These are phyloP conservation scores for Nepenthes mirabilis DNA, from an alignment of 148 eudicot genomes.

Conservation along the genomic window DNA sequence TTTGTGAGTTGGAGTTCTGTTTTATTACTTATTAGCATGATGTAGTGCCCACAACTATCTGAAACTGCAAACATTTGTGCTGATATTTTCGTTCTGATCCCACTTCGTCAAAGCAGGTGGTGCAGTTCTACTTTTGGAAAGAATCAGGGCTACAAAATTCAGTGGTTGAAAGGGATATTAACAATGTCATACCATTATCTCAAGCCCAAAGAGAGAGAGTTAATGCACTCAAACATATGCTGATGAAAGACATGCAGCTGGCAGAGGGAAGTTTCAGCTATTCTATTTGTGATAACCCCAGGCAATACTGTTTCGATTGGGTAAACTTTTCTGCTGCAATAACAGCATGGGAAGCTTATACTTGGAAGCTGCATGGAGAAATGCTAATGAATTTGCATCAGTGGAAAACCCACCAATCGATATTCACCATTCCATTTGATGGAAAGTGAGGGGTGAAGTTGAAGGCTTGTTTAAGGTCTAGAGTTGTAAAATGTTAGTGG, in stretches of 20 bases:
- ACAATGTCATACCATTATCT: constrained; percentile 25
- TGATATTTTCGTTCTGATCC: background rate
- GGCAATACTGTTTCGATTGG: constrained; percentile 25
- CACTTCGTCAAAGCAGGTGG: constrained; percentile 35
- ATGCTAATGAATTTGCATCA: constrained; percentile 37
- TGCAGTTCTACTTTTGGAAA: constrained; percentile 72
- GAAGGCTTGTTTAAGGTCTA: no score
- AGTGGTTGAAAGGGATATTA: constrained; percentile 6
- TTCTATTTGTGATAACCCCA: background rate
- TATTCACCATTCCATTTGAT: constrained; percentile 25
- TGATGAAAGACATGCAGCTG: constrained; percentile 27
- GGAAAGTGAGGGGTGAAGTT: background rate
- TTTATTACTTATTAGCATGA: background rate
- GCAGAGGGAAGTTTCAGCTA: constrained; percentile 20
- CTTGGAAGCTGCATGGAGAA: constrained; percentile 28
- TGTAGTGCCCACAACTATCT: background rate
- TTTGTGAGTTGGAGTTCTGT: background rate
- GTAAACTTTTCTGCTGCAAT: constrained; percentile 38
- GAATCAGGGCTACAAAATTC: constrained; percentile 14
- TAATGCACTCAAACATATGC: constrained; percentile 15
- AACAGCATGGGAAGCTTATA: constrained; percentile 52
- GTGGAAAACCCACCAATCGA: constrained; percentile 48
- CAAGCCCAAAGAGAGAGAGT: constrained; percentile 24
- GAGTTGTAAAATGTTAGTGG: no score
- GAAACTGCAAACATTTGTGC: background rate